Percentiles rank a stretch among this genome's conserved stretches.
These are phyloP conservation scores for Eucalyptus pauciflora DNA, from an alignment of 345 rosid species.

Conservation along the genomic window DNA sequence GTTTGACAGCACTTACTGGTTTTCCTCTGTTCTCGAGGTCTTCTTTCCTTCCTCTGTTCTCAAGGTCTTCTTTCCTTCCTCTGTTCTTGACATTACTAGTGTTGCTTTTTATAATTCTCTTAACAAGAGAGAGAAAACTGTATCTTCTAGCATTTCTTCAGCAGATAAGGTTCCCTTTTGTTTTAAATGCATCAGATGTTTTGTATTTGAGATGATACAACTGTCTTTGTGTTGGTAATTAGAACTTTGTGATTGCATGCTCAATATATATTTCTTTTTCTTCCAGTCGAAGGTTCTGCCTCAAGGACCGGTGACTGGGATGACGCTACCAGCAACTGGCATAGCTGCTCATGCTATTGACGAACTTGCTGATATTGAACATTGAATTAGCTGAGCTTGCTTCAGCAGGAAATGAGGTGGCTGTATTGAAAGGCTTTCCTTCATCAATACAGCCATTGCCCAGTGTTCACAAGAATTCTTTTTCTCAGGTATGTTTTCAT, in stretches of 20 bases:
- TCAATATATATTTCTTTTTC: neutral
- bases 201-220: neutral
- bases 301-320: neutral
- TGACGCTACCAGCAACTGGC: constrained; percentile 36
- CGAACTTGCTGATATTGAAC: constrained; percentile 35
- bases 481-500: constrained; percentile 15
- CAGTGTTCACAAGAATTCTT: constrained; percentile 21
- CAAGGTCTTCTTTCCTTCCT: too few relatives aligned
- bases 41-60: too few relatives aligned
- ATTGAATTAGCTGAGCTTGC: constrained; percentile 20
- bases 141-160: constrained; percentile 16
- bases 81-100: too few relatives aligned
- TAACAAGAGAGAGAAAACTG: constrained; percentile 38
- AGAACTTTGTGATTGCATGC: neutral
- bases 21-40: too few relatives aligned
- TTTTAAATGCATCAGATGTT: neutral
- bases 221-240: neutral
- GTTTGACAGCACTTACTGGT: too few relatives aligned
- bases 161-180: constrained; percentile 34
- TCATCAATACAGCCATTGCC: constrained; percentile 37
- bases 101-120: too few relatives aligned
- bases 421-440: constrained; percentile 16
- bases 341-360: constrained; percentile 63
- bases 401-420: neutral
- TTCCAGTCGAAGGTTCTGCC: neutral